These are phyloP conservation scores for Carpinus fangiana DNA, from an alignment of 306 rosid genomes.

Conservation along the genomic window DNA sequence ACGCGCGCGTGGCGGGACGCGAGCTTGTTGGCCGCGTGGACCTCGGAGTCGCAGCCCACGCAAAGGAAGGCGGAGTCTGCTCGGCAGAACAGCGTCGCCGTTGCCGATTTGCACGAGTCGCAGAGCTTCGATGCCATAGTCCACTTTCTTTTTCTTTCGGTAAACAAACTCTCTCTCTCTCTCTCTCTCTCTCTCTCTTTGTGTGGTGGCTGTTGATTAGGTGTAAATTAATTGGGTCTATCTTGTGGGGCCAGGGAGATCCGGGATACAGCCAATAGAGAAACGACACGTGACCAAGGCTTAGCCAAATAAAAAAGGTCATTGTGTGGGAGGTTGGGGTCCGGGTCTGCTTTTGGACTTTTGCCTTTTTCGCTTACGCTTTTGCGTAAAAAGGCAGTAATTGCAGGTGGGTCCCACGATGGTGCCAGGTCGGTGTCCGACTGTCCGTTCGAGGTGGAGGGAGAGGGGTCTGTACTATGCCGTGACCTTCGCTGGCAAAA, in stretches of 20 bases:
- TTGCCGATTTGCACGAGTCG: conserved; percentile 86
- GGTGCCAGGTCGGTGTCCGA: conserved; percentile 14
- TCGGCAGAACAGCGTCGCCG: conserved; percentile 81
- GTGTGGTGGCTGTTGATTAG: conserved; percentile 5
- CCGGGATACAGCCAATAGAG: conserved; percentile 12
- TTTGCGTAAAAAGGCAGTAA: neutral
- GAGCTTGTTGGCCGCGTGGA: conserved; percentile 93
- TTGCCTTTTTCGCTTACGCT: neutral
- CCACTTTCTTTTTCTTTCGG: neutral
- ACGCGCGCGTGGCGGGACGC: conserved; percentile 95
- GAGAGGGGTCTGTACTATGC: neutral
- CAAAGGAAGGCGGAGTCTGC: conserved; percentile 94
- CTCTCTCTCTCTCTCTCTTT: neutral
- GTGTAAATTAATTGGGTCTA: conserved; percentile 25
- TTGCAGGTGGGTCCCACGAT: neutral
- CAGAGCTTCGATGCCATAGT: conserved; percentile 91
- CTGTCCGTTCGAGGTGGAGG: neutral
- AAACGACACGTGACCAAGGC: conserved; percentile 36
- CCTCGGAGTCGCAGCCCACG: conserved; percentile 57
- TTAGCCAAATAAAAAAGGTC: conserved; percentile 45
- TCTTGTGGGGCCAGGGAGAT: conserved; percentile 58
- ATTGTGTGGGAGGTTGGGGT: neutral
- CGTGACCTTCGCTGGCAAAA: neutral
- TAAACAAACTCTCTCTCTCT: neutral
- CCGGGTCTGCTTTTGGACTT: neutral